Evolutionary conservation across 1,284 basidiomycete genomes (phyloP).

Genomic region (Sparassis latifolia): DNA sequence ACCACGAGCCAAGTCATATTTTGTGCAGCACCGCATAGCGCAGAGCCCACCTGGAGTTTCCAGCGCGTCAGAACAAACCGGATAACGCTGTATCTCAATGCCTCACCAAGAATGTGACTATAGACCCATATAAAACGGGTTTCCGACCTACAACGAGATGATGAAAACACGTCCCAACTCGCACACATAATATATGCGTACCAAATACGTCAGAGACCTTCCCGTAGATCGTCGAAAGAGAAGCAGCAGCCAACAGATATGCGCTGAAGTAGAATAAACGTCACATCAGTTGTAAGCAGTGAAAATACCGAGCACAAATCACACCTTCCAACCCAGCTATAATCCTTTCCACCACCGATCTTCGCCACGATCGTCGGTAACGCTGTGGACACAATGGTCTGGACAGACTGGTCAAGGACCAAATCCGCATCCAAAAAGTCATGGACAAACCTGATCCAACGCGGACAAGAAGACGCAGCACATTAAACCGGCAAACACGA

Average conservation of each 20-base stretch:
- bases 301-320: constrained; percentile 5
- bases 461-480: constrained; percentile 37
- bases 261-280: constrained; percentile 35
- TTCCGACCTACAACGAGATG: constrained; percentile 50
- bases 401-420: neutral
- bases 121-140: constrained; percentile 63
- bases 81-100: neutral
- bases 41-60: constrained; percentile 57
- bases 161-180: neutral
- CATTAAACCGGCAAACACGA: constrained; percentile 37
- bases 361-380: constrained; percentile 70
- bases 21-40: constrained; percentile 78
- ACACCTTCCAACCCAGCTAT: constrained; percentile 75
- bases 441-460: constrained; percentile 29
- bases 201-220: constrained; percentile 65
- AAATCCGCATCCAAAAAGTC: neutral
- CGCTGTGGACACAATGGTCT: constrained; percentile 80
- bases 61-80: neutral
- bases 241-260: constrained; percentile 68
- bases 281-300: too few relatives aligned
- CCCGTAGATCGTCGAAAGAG: constrained; percentile 67
- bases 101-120: constrained; percentile 63
- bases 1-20: constrained; percentile 70
- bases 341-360: constrained; percentile 61
- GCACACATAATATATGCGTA: constrained; percentile 9